These are phyloP conservation scores for Kitagawia praeruptora DNA, from an alignment of 129 eudicot genomes.

Conservation along the genomic window DNA sequence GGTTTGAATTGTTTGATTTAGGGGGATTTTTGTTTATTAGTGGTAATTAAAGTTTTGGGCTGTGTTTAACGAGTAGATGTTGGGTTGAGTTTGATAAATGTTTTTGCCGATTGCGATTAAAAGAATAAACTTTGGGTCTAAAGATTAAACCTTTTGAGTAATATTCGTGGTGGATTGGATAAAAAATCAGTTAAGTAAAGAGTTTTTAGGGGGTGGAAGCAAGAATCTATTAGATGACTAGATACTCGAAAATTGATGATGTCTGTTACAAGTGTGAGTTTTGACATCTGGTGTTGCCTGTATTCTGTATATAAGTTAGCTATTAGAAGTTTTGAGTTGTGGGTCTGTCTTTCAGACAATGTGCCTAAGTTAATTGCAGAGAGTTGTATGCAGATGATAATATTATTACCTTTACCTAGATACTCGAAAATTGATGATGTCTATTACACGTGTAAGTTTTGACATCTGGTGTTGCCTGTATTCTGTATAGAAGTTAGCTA, in stretches of 20 bases:
- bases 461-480: background rate
- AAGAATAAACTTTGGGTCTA: background rate
- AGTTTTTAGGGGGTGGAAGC: background rate
- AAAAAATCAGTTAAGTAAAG: background rate
- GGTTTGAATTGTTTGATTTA: background rate
- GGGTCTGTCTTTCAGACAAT: background rate
- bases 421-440: background rate
- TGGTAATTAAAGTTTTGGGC: no score
- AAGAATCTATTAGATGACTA: background rate
- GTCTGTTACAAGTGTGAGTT: background rate
- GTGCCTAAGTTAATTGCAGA: background rate
- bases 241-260: background rate
- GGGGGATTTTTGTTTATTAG: background rate
- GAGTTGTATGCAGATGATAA: background rate
- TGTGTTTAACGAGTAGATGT: background rate
- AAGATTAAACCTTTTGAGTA: background rate
- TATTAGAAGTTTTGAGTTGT: background rate
- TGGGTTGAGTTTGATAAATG: background rate
- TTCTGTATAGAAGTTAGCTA: background rate
- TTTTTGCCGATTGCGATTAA: background rate
- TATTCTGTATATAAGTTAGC: background rate
- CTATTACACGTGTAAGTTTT: background rate
- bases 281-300: background rate
- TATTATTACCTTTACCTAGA: background rate
- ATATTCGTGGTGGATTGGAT: no score